Evolutionary conservation across 495 filamentous ascomycete genomes (phyloP), one percentile per base, ranked within the genome.

Genomic region (Hypoxylon fuscum): DNA sequence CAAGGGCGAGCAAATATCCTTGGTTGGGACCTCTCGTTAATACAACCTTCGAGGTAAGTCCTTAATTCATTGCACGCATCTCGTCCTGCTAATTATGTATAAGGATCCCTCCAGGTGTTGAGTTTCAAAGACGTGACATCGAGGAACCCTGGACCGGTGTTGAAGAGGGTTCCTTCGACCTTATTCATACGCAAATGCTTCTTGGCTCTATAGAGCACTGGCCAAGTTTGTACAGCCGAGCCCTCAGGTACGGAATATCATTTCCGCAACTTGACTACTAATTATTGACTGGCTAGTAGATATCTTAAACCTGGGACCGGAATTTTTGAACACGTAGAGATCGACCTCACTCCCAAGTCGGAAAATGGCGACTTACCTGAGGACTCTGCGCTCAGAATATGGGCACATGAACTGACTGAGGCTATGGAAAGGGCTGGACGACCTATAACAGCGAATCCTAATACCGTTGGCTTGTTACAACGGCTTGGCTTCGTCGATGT

Each of bases 271-370:
- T 43, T 44, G 48, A n/a, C 37, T 46, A 14, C 41, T 46, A 41
- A 61, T 45, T n/a, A 29, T 61, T 72, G 34, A 72, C 44, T 34
- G 45, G 29, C 21, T 46, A 1, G 20, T 42, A 87, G 87, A 35
- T 92, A 97, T 64, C 83, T 97, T n/a, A 88, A 84, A 58, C 91
- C 93, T 8, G 87, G 89, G 3, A 76, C 72, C 53, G 93, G 91
- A 9, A 87, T 84, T 74, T 79, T 97, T 42, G 94, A 98, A 74
- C 93, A 97, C 51, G 86, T 96, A n/a, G 94, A 98, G 70, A 90
- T 98, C 27, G 92, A 98, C 71, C 86, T 90, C 44, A 76, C 83
- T 20, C 91, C 91, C n/a, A 88, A 86, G 21, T 90, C 86, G 57
- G 90, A 94, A 53, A 88, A 92, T 64, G 81, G 84, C 69, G 71